Conservation (phyloP, 371 early-diverging fungal species). For the Mortierella sp. region DNA sequence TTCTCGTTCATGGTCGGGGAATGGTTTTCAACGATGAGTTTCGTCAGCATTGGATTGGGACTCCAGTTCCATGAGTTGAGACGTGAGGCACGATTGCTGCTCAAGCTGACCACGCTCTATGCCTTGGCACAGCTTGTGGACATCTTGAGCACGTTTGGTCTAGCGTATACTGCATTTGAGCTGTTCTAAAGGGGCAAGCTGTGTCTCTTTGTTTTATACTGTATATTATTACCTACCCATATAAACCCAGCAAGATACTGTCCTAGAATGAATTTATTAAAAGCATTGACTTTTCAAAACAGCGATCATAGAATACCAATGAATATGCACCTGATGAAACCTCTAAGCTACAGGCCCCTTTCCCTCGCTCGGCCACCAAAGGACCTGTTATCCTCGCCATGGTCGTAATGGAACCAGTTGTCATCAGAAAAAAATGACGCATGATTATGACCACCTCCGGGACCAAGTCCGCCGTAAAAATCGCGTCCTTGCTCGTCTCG, state of each 20-base stretch:
- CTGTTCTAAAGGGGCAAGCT: conserved; percentile 37
- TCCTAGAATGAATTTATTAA: background rate
- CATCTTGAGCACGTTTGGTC: conserved; percentile 62
- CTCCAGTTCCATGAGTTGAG: conserved; percentile 66
- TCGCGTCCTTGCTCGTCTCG: conserved; percentile 32
- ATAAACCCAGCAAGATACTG: background rate
- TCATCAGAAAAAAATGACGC: conserved; percentile 31
- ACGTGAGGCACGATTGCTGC: conserved; percentile 61
- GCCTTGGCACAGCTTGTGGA: conserved; percentile 69
- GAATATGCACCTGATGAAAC: background rate
- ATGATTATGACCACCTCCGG: conserved; percentile 5
- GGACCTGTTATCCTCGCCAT: conserved; percentile 11
- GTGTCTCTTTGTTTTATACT: background rate
- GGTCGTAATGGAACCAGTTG: conserved; percentile 50
- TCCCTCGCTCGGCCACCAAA: conserved; percentile 14
- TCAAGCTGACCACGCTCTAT: conserved; percentile 65
- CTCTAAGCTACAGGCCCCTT: conserved; percentile 20
- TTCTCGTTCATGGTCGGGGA: conserved; percentile 72
- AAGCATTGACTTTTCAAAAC: background rate
- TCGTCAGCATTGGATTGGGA: conserved; percentile 71
- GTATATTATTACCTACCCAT: background rate
- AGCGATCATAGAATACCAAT: background rate
- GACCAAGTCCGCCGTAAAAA: background rate
- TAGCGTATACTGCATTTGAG: conserved; percentile 69
- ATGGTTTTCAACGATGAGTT: conserved; percentile 72